Conservation (phyloP, 78 protist genomes). For the Creolimax fragrantissima region DNA sequence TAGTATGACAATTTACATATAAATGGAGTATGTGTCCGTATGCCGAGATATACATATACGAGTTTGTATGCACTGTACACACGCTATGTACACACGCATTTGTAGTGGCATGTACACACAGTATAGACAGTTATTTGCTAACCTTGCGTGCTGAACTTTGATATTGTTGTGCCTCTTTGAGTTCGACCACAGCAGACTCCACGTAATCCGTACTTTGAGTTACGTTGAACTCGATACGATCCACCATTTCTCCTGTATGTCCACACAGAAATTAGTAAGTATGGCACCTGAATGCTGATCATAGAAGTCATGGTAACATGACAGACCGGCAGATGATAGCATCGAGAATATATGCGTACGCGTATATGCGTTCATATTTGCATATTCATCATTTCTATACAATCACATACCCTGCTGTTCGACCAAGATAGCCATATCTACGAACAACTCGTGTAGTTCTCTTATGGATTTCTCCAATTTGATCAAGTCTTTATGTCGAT, state of each 20-base stretch:
- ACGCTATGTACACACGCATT: not conserved
- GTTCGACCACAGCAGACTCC: slow-evolving; percentile 56
- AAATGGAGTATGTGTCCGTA: not conserved
- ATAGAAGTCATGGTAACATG: no score
- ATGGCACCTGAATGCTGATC: no score
- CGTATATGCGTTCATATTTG: no score
- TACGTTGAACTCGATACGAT: slow-evolving; percentile 62
- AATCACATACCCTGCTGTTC: no score
- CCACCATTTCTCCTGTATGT: slow-evolving; percentile 68
- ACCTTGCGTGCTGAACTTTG: slow-evolving; percentile 46
- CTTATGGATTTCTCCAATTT: slow-evolving; percentile 54
- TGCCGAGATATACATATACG: not conserved
- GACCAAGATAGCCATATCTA: slow-evolving; percentile 71
- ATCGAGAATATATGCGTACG: no score
- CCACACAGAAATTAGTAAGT: no score
- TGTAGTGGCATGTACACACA: not conserved
- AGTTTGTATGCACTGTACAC: not conserved
- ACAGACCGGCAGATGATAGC: no score
- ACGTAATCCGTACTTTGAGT: slow-evolving; percentile 44
- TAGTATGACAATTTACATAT: not conserved
- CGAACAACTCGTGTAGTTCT: slow-evolving; percentile 71
- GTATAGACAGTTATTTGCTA: not conserved
- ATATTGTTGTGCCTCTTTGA: slow-evolving; percentile 47
- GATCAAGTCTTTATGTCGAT: slow-evolving; percentile 62
- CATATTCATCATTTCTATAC: no score